These are phyloP conservation scores for Auricularia heimuer DNA, from an alignment of 768 basidiomycete genomes.

Conservation along the genomic window DNA sequence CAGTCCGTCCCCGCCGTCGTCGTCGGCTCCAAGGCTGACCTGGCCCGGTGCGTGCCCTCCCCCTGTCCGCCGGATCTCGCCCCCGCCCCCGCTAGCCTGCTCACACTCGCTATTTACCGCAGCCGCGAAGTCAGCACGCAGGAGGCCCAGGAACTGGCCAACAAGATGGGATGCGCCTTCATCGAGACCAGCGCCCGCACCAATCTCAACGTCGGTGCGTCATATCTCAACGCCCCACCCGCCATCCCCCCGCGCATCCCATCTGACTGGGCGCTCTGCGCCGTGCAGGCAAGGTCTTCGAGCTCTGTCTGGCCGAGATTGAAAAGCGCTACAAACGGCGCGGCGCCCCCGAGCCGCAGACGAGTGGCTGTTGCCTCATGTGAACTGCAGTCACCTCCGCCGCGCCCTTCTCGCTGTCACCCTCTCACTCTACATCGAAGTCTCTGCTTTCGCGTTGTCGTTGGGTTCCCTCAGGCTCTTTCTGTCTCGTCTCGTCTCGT, in stretches of 20 bases:
- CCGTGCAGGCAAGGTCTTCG: conserved; percentile 64
- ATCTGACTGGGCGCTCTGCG: background rate
- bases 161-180: conserved; percentile 63
- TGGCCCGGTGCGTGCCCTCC: conserved; percentile 51
- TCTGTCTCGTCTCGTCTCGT: background rate
- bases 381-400: background rate
- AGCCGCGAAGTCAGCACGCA: conserved; percentile 51
- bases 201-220: conserved; percentile 81
- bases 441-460: background rate
- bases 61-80: conserved; percentile 1
- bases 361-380: background rate
- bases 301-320: conserved; percentile 73
- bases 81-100: conserved; percentile 7
- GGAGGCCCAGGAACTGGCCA: conserved; percentile 72
- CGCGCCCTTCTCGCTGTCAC: background rate
- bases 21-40: conserved; percentile 87
- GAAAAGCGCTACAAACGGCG: conserved; percentile 36
- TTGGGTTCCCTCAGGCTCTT: background rate
- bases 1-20: conserved; percentile 86
- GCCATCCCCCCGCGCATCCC: background rate
- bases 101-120: conserved; percentile 21
- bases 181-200: conserved; percentile 85
- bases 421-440: background rate
- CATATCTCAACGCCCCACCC: conserved; percentile 3
- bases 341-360: background rate